phyloP scores from a whole-genome alignment of 2,329 filamentous ascomycete species.

The Pseudopyrenochaeta lycopersici region DNA sequence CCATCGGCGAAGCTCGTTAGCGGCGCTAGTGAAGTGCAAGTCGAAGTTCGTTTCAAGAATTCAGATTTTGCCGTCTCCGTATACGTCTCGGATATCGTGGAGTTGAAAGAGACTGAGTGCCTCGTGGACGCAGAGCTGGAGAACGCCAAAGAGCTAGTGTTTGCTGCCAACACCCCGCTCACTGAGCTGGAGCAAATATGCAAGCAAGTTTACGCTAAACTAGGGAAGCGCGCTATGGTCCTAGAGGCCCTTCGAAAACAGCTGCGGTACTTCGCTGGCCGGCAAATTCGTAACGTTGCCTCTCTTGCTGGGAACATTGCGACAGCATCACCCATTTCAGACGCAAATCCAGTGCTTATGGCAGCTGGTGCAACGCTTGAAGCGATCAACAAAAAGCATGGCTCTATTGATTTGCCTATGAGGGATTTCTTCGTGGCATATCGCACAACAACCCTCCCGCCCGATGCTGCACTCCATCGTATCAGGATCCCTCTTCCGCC shows the following conservation, averaged over 20 bases:
- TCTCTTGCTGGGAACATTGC: slow-evolving; percentile 92
- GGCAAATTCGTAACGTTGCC: slow-evolving; percentile 94
- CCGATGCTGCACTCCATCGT: slow-evolving; percentile 81
- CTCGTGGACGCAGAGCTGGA: slow-evolving; percentile 39
- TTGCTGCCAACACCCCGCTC: slow-evolving; percentile 89
- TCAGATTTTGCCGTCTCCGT: slow-evolving; percentile 89
- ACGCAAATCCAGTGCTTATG: slow-evolving; percentile 90
- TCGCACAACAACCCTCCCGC: slow-evolving; percentile 78
- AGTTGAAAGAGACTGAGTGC: slow-evolving; percentile 72
- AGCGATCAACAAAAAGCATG: slow-evolving; percentile 75
- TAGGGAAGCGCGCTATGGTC: slow-evolving; percentile 47
- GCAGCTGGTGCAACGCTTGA: slow-evolving; percentile 82
- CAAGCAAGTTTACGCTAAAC: slow-evolving; percentile 70
- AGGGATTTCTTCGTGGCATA: slow-evolving; percentile 90
- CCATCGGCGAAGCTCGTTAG: slow-evolving; percentile 94
- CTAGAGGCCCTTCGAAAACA: slow-evolving; percentile 83
- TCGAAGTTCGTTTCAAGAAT: slow-evolving; percentile 97
- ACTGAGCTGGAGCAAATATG: slow-evolving; percentile 89
- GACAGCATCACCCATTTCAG: slow-evolving; percentile 93
- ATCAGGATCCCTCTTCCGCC: slow-evolving; percentile 79
- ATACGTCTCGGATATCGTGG: slow-evolving; percentile 89
- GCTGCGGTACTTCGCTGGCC: slow-evolving; percentile 89
- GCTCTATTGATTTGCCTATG: slow-evolving; percentile 70
- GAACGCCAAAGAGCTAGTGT: slow-evolving; percentile 63
- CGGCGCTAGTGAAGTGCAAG: slow-evolving; percentile 94